A percentile compares a stretch with the other conserved stretches of the same genome.
These are phyloP conservation scores for Magnaporthiopsis poae DNA, from an alignment of 2,329 filamentous ascomycete genomes.

Conservation along the genomic window DNA sequence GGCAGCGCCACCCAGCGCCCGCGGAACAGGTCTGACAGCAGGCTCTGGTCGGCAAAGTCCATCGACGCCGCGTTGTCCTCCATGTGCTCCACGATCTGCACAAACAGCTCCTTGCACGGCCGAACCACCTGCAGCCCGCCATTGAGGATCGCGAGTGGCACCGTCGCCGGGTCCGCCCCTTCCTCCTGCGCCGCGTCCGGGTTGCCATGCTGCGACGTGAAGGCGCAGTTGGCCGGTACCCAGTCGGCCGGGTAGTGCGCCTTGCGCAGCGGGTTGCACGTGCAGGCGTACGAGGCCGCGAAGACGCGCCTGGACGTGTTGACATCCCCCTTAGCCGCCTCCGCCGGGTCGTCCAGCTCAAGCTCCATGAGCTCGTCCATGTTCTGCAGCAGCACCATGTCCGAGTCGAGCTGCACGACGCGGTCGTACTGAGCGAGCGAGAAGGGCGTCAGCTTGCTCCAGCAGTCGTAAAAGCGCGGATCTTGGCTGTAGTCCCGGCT, in stretches of 20 bases:
- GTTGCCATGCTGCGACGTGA: slow-evolving; percentile 31
- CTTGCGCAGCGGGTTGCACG: slow-evolving; percentile 73
- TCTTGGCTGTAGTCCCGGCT: slow-evolving; percentile 64
- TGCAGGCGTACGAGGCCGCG: slow-evolving; percentile 73
- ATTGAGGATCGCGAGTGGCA: slow-evolving; percentile 44
- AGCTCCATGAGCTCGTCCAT: slow-evolving; percentile 93
- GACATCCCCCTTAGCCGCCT: slow-evolving; percentile 12
- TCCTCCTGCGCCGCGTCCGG: slow-evolving; percentile 36
- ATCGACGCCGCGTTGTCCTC: slow-evolving; percentile 33
- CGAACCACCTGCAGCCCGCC: slow-evolving; percentile 49
- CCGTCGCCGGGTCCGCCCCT: slow-evolving; percentile 33
- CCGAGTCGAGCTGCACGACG: slow-evolving; percentile 75
- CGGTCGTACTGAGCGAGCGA: slow-evolving; percentile 65
- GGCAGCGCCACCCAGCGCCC: slow-evolving; percentile 49
- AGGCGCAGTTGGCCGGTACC: slow-evolving; percentile 48
- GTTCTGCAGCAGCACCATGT: slow-evolving; percentile 74
- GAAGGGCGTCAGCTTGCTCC: slow-evolving; percentile 77
- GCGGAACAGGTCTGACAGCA: slow-evolving; percentile 45
- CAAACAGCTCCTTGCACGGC: slow-evolving; percentile 38
- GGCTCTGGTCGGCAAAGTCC: slow-evolving; percentile 51
- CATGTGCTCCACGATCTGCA: slow-evolving; percentile 42
- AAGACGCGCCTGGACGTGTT: slow-evolving; percentile 54
- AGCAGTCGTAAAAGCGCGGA: slow-evolving; percentile 80
- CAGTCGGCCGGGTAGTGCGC: slow-evolving; percentile 69
- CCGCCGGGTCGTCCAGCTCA: slow-evolving; percentile 34